Evolutionary conservation across 2,329 filamentous ascomycete species (phyloP).

Genomic region (Talaromyces piceae): DNA sequence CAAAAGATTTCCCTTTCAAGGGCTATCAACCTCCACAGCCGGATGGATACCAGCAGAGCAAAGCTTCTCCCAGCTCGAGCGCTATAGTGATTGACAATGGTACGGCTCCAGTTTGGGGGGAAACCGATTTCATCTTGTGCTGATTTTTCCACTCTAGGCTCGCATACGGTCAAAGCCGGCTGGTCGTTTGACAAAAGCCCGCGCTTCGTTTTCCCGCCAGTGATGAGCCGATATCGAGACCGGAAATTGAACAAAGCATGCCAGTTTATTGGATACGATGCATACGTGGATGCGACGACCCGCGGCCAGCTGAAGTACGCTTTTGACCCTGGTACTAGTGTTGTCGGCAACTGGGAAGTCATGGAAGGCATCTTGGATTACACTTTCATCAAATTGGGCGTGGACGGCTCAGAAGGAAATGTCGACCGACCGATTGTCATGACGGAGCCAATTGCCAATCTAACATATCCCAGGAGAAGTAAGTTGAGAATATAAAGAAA

Average conservation of each 20-base stretch:
- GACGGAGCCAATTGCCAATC: constrained; percentile 89
- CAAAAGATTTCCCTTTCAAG: constrained; percentile 54
- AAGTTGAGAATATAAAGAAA: constrained; percentile 35
- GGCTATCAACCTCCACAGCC: constrained; percentile 51
- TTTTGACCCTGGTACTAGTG: constrained; percentile 82
- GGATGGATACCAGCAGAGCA: constrained; percentile 66
- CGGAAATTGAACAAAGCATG: constrained; percentile 88
- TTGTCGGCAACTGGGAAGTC: constrained; percentile 96
- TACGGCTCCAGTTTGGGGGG: constrained; percentile 31
- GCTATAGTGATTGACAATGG: constrained; percentile 98
- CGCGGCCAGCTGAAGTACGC: constrained; percentile 82
- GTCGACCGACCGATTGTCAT: constrained; percentile 86
- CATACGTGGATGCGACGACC: constrained; percentile 89
- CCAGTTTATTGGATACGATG: constrained; percentile 84
- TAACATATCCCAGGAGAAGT: constrained; percentile 85
- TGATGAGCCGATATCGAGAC: constrained; percentile 92
- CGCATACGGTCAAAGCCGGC: constrained; percentile 79
- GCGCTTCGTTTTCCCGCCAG: constrained; percentile 71
- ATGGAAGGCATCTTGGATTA: constrained; percentile 95
- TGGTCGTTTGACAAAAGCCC: constrained; percentile 91
- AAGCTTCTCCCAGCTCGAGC: constrained; percentile 50
- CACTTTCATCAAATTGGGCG: constrained; percentile 84
- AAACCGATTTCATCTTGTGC: constrained; percentile 11
- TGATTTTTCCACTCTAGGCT: constrained; percentile 49
- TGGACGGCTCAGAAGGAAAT: constrained; percentile 64